Percentiles rank a stretch among this genome's conserved stretches.
These are phyloP conservation scores for Strigomonas culicis DNA, from an alignment of 208 protist genomes.

Conservation along the genomic window DNA sequence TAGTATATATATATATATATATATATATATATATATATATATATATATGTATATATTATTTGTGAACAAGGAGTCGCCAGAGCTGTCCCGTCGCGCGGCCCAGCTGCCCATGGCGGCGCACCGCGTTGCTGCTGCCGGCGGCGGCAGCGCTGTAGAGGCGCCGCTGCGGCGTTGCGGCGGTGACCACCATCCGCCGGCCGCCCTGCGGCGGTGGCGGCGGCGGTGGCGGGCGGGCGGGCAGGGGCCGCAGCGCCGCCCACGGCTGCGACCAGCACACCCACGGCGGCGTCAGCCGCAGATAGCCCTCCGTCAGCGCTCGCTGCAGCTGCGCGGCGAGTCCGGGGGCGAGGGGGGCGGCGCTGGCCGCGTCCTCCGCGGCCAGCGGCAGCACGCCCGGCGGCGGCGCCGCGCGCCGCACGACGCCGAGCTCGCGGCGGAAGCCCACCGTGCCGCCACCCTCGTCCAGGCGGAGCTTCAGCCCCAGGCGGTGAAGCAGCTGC, in stretches of 20 bases:
- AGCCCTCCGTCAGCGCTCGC: slow-evolving; percentile 40
- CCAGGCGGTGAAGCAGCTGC: slow-evolving; percentile 78
- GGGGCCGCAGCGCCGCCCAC: slow-evolving; percentile 38
- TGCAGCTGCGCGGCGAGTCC: slow-evolving; percentile 35
- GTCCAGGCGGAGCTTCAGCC: slow-evolving; percentile 54
- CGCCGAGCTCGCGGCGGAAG: slow-evolving; percentile 6
- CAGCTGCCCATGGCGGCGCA: too few relatives aligned
- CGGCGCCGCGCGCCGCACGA: slow-evolving; percentile 8
- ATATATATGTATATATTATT: slow-evolving; percentile 9
- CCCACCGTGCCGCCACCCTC: slow-evolving; percentile 16
- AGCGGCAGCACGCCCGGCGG: slow-evolving; percentile 17
- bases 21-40: not conserved
- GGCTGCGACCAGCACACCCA: slow-evolving; percentile 82
- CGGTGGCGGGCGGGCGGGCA: too few relatives aligned
- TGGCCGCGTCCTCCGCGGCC: not conserved
- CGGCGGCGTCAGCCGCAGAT: slow-evolving; percentile 52
- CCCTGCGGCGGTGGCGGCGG: too few relatives aligned
- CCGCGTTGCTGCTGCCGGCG: not conserved
- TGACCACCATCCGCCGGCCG: too few relatives aligned
- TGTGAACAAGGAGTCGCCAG: too few relatives aligned
- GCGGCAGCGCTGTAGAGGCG: not conserved
- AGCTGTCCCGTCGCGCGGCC: too few relatives aligned
- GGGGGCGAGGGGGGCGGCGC: not conserved
- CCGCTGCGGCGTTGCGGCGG: too few relatives aligned
- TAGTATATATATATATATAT: too few relatives aligned